These are phyloP conservation scores for Cornus florida DNA, from an alignment of 148 eudicot species.

Conservation along the genomic window DNA sequence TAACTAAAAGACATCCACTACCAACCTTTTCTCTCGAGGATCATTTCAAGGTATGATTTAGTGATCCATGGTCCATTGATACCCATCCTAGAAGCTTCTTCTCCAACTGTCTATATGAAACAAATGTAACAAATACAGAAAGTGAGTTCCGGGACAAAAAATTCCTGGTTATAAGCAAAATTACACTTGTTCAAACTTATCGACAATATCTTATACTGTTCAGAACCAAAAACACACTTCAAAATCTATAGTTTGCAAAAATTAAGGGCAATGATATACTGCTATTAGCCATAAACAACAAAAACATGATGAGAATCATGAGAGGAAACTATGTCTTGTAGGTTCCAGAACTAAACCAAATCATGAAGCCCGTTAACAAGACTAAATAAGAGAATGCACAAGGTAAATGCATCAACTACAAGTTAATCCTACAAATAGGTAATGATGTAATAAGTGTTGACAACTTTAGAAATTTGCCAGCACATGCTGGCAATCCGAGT, in stretches of 20 bases:
- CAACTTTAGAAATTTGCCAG: no score
- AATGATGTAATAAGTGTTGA: background rate
- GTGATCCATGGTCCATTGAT: constrained; percentile 91
- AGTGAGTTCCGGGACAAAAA: background rate
- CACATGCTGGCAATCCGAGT: no score
- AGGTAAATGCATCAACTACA: background rate
- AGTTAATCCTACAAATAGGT: background rate
- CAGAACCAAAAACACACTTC: background rate
- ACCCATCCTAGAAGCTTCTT: constrained; percentile 75
- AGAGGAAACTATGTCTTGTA: background rate
- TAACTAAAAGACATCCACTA: constrained; percentile 4
- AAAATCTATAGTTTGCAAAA: background rate
- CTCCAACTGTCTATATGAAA: constrained; percentile 71
- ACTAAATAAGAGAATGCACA: background rate
- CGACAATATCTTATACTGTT: no score
- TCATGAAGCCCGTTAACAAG: background rate
- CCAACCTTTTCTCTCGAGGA: constrained; percentile 85
- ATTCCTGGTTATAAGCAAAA: background rate
- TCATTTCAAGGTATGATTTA: constrained; percentile 96
- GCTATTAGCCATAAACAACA: no score
- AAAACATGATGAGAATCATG: background rate
- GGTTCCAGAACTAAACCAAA: background rate
- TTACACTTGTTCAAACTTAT: background rate
- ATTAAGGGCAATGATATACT: no score
- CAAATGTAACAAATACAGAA: background rate